Evolutionary conservation across 805 yeast genomes (phyloP).

Genomic region (Myxozyma mucilagina): DNA sequence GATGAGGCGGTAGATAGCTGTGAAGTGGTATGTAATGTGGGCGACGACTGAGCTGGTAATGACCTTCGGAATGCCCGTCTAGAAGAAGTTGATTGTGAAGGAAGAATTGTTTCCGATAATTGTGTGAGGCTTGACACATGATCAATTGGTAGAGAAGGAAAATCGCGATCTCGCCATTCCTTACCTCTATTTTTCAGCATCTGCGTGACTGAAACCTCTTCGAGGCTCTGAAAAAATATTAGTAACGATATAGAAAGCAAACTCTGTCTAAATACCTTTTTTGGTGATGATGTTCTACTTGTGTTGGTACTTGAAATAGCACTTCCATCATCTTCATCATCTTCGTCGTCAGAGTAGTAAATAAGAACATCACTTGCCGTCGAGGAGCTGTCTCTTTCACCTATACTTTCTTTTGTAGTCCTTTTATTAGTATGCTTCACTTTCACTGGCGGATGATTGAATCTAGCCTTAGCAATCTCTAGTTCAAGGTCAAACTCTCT

Average conservation of each 20-base stretch:
- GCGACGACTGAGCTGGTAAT: no score
- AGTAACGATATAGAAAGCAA: neutral
- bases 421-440: neutral
- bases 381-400: neutral
- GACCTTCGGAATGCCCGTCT: no score
- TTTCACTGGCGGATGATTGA: conserved; percentile 8
- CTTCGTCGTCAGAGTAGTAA: neutral
- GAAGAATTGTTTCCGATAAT: neutral
- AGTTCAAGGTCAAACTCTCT: conserved; percentile 14
- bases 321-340: neutral
- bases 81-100: neutral
- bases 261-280: neutral
- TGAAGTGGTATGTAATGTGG: no score
- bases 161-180: neutral
- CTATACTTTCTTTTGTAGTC: neutral
- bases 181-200: neutral
- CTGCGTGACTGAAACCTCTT: no score
- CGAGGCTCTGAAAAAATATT: neutral
- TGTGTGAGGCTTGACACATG: neutral
- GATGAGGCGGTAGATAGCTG: no score
- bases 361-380: neutral
- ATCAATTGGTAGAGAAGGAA: neutral
- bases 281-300: neutral
- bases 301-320: neutral
- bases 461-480: conserved; percentile 12